Conservation (phyloP, 139 green algal genomes). For the Haematococcus lacustris region DNA sequence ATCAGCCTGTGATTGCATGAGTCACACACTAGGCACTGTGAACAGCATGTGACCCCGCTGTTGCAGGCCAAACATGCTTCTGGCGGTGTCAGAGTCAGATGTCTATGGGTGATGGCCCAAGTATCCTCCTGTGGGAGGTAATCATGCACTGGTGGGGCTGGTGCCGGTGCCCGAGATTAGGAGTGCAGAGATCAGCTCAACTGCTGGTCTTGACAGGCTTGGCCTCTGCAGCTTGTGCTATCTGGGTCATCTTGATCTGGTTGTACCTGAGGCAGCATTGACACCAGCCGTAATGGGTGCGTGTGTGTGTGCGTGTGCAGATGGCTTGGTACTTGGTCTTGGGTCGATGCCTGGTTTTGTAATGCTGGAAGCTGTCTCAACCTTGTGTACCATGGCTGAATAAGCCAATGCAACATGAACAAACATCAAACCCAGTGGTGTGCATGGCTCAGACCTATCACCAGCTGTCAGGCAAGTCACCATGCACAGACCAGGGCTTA, state of each 20-base stretch:
- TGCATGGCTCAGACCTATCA: neutral
- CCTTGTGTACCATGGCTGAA: neutral
- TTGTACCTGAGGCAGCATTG: slow-evolving; percentile 40
- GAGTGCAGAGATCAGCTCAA: too few species aligned
- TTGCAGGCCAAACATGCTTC: too few species aligned
- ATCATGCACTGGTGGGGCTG: too few species aligned
- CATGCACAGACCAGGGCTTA: neutral
- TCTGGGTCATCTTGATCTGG: slow-evolving; percentile 63
- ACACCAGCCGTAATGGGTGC: neutral
- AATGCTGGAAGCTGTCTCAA: neutral
- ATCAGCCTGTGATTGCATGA: too few species aligned
- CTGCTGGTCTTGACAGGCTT: slow-evolving; percentile 3
- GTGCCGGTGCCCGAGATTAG: too few species aligned
- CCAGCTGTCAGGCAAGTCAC: neutral
- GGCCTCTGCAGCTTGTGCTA: slow-evolving; percentile 13
- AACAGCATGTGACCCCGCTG: too few species aligned
- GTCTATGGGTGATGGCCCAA: too few species aligned
- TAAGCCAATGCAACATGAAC: neutral
- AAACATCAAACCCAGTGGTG: neutral
- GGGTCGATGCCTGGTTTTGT: neutral
- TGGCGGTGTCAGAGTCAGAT: too few species aligned
- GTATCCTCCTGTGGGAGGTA: too few species aligned
- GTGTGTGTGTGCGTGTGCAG: neutral
- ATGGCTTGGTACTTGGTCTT: neutral
- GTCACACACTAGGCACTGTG: too few species aligned